phyloP scores from a whole-genome alignment of 352 stramenopile genomes.

The Phytophthora kernoviae region DNA sequence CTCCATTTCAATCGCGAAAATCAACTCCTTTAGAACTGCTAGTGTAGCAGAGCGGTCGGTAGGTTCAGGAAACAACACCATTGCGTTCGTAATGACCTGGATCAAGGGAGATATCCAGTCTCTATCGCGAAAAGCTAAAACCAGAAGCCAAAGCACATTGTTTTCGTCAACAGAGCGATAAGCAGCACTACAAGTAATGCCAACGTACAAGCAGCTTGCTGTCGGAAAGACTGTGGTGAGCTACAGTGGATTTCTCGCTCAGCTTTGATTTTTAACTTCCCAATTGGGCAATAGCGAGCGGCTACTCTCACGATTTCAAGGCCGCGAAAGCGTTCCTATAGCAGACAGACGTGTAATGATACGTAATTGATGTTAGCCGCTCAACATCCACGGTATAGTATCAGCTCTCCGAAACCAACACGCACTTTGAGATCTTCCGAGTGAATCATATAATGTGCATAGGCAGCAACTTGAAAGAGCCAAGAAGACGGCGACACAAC shows the following conservation, averaged over 20 bases:
- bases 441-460: constrained; percentile 47
- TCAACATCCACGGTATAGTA: not conserved
- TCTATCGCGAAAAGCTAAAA: constrained; percentile 36
- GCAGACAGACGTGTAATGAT: not conserved
- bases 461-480: constrained; percentile 50
- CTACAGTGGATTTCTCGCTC: not conserved
- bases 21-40: constrained; percentile 36
- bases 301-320: constrained; percentile 34
- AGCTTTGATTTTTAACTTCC: constrained; percentile 17
- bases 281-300: constrained; percentile 17
- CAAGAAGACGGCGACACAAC: constrained; percentile 48
- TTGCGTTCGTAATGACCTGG: constrained; percentile 70
- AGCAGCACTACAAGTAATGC: not conserved
- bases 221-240: constrained; percentile 17
- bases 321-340: constrained; percentile 37
- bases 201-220: constrained; percentile 21
- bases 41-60: constrained; percentile 47
- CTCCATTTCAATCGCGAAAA: constrained; percentile 38
- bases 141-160: not conserved
- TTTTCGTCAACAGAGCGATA: not conserved
- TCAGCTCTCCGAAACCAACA: not conserved
- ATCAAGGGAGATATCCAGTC: constrained; percentile 68
- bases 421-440: constrained; percentile 37
- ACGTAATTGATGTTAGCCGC: too few relatives aligned
- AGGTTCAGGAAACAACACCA: constrained; percentile 63